Percentiles rank a stretch among this genome's conserved stretches.
Conservation (phyloP, 2,329 filamentous ascomycete genomes). For the Sclerotinia subarctica region DNA sequence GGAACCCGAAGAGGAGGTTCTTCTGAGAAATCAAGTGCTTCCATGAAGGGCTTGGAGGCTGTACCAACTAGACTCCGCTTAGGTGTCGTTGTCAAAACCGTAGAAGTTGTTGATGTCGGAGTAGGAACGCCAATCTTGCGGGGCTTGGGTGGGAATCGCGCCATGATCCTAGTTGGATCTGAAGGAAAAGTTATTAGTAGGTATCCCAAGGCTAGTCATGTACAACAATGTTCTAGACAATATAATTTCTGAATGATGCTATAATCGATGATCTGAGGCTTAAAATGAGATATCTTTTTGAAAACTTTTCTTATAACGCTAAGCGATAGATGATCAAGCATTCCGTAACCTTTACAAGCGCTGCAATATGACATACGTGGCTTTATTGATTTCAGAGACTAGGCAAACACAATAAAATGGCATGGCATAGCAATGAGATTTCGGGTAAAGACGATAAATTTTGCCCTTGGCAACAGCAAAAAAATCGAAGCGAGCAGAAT, state of each 20-base stretch:
- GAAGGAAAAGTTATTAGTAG: conserved; percentile 22
- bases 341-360: not conserved
- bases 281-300: not conserved
- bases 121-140: not conserved
- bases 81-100: not conserved
- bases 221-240: not conserved
- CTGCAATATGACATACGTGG: not conserved
- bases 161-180: conserved; percentile 15
- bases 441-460: not conserved
- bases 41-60: not conserved
- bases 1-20: conserved; percentile 25
- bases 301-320: not conserved
- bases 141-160: not conserved
- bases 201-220: conserved; percentile 20
- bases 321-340: not conserved
- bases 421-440: not conserved
- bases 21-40: conserved; percentile 3
- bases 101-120: conserved; percentile 1
- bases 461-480: conserved; percentile 5
- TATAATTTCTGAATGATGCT: not conserved
- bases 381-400: not conserved
- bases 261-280: not conserved
- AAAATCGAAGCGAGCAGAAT: not conserved
- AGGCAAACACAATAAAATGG: not conserved
- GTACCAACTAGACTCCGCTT: not conserved